A percentile compares a stretch with the other conserved stretches of the same genome.
Conservation (phyloP, 345 rosid species). For the Eucalyptus victrix region DNA sequence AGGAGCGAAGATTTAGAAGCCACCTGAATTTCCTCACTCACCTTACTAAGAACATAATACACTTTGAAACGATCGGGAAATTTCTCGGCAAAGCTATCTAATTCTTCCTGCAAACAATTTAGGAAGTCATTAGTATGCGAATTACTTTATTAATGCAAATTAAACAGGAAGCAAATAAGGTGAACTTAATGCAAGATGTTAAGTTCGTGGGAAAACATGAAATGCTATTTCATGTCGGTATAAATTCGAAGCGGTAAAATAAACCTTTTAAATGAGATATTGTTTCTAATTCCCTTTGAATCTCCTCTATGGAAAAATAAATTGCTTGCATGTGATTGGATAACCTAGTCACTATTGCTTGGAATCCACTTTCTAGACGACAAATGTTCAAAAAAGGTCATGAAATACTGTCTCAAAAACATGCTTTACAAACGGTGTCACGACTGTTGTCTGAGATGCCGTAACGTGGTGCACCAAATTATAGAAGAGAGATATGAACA, state of each 20-base stretch:
- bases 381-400: no score
- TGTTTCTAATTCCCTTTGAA: neutral
- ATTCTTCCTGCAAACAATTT: constrained; percentile 8
- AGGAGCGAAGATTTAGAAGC: neutral
- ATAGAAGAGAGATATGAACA: neutral
- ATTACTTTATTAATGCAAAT: neutral
- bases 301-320: neutral
- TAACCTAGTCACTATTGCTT: no score
- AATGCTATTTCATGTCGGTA: neutral
- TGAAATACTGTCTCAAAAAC: no score
- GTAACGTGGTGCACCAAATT: neutral
- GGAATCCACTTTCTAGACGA: no score
- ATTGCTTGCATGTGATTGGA: no score
- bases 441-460: neutral
- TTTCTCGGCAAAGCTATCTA: constrained; percentile 16
- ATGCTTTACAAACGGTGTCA: no score
- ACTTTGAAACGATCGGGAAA: constrained; percentile 17
- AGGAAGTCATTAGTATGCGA: neutral
- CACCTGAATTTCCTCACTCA: neutral
- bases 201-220: neutral
- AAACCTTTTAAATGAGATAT: no score
- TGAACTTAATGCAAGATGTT: neutral
- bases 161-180: neutral
- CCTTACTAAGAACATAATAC: constrained; percentile 32
- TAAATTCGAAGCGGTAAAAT: neutral